These are phyloP conservation scores for Phytophthora podocarpi DNA, from an alignment of 352 stramenopile species.

Conservation along the genomic window DNA sequence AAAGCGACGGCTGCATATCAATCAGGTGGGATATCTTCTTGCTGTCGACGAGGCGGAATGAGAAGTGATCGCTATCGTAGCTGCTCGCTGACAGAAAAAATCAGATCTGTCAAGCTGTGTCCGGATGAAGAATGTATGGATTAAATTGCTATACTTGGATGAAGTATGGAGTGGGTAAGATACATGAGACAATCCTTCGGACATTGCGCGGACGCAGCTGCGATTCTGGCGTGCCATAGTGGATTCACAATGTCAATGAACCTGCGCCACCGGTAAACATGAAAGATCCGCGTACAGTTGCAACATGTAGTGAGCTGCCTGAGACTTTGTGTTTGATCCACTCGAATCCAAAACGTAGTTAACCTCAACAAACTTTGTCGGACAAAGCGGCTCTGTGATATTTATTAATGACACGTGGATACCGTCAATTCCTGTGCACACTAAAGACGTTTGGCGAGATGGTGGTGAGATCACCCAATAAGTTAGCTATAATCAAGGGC, in stretches of 20 bases:
- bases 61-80: conserved; percentile 16
- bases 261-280: conserved; percentile 11
- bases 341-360: too few relatives aligned
- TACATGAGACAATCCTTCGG: neutral
- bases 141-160: neutral
- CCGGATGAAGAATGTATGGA: neutral
- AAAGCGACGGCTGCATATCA: conserved; percentile 27
- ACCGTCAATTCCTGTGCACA: too few relatives aligned
- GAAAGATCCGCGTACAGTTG: too few relatives aligned
- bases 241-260: conserved; percentile 5
- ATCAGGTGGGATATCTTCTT: neutral
- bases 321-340: too few relatives aligned
- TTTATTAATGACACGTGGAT: too few relatives aligned
- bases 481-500: too few relatives aligned
- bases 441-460: too few relatives aligned
- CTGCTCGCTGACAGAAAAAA: neutral
- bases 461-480: too few relatives aligned
- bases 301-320: too few relatives aligned
- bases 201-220: neutral
- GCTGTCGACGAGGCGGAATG: conserved; percentile 1
- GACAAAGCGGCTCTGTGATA: too few relatives aligned
- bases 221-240: conserved; percentile 12
- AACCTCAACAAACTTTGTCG: too few relatives aligned
- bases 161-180: neutral
- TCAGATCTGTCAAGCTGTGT: conserved; percentile 8